Conservation (phyloP, 2,329 filamentous ascomycete genomes). For the Apiospora phragmitis region DNA sequence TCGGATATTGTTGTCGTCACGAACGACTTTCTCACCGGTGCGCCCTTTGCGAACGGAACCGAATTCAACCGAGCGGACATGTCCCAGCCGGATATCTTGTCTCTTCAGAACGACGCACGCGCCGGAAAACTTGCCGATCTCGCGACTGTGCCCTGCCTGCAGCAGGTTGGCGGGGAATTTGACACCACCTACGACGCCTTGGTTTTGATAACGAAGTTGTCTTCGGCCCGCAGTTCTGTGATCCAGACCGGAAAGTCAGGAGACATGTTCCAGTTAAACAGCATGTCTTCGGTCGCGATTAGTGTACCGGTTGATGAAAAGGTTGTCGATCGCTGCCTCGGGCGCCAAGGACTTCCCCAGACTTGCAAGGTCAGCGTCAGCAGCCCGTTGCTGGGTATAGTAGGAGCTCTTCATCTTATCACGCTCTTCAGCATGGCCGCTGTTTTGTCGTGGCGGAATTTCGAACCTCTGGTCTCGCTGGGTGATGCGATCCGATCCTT, state of each 20-base stretch:
- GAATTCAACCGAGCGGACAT: slow-evolving; percentile 36
- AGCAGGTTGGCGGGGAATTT: slow-evolving; percentile 33
- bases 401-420: slow-evolving; percentile 31
- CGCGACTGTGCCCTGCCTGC: slow-evolving; percentile 31
- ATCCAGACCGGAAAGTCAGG: slow-evolving; percentile 33
- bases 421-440: slow-evolving; percentile 28
- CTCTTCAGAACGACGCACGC: slow-evolving; percentile 36
- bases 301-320: slow-evolving; percentile 23
- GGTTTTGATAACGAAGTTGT: slow-evolving; percentile 33
- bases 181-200: slow-evolving; percentile 34
- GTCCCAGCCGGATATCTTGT: slow-evolving; percentile 33
- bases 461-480: slow-evolving; percentile 47
- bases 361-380: slow-evolving; percentile 45
- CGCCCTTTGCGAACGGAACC: slow-evolving; percentile 37
- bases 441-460: slow-evolving; percentile 31
- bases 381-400: slow-evolving; percentile 42
- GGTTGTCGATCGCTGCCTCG: slow-evolving; percentile 35
- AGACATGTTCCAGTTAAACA: slow-evolving; percentile 20
- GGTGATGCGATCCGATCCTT: slow-evolving; percentile 54
- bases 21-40: slow-evolving; percentile 36
- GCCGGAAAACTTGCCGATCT: slow-evolving; percentile 32
- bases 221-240: slow-evolving; percentile 30
- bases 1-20: slow-evolving; percentile 37
- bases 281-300: slow-evolving; percentile 14
- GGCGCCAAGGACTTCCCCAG: slow-evolving; percentile 21